Evolutionary conservation across 129 eudicot genomes (phyloP), one percentile per base, ranked within the genome.

Genomic region (Heracleum sosnowskyi): DNA sequence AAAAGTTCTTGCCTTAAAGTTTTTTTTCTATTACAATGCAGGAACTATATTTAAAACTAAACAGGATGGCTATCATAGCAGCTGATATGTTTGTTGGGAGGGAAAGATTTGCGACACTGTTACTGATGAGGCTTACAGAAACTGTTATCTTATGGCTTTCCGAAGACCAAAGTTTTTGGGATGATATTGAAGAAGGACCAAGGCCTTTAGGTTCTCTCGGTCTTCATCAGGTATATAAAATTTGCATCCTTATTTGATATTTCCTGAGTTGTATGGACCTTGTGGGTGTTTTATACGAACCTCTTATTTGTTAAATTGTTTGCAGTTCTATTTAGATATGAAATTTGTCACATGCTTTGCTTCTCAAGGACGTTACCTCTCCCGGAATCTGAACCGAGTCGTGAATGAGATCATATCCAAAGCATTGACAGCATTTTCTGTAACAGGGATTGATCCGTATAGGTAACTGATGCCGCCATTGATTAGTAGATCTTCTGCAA

Each of bases 321-420:
- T 90, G 87, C 90, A 95, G 99, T 87, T 95, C 78, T 95, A 92
- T 81, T 80, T 95, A 87, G 99, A 95, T 87, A 95, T 95, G 99
- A 95, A 95, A 76, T 95, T 95, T 80, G 97, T 95, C 75, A 82
- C 89, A 78, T 87, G 92, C 80, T 95, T 95, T 81, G 97, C 99
- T 78, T 87, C 99, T 18, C 97, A 90, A 91, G 97, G 99, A 75
- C 99, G 99, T 36, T 95, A 91, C 87, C 72, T 90, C 78, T 95
- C 99, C 49, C 88, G 99, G 47, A 91, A 95, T 85, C 74, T 95
- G 79, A 86, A 83, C 39, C 91, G 99, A 2, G 97, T 86, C 7
- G 90, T 95, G 68, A 95, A 95, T 81, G 97, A 90, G 83, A 92
- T 95, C 79, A 90, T 95, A 46, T 84, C 86, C 70, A 95, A 90